Evolutionary conservation across 306 rosid genomes (phyloP), one percentile per base, ranked within the genome.

Genomic region (Adenanthera pavonina): DNA sequence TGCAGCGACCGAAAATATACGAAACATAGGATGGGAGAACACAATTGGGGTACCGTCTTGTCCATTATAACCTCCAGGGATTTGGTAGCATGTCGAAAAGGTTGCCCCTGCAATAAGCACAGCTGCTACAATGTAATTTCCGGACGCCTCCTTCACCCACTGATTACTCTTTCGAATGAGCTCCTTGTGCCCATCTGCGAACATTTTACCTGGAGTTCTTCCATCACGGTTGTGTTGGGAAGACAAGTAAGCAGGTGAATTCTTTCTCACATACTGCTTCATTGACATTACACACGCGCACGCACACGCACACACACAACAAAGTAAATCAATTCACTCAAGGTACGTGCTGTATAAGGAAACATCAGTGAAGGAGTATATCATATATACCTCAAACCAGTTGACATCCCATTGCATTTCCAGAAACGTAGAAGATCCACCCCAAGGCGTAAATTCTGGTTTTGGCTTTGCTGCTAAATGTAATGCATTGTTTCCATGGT

Each of bases 141-240:
- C 46, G 7, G 46, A 41, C 46, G 46, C 6, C 46, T 41, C 46
- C 6, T 41, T 41, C 46, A 41, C 46, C 84, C 84, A 80, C 25
- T 53, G 17, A 6, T 15, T 2, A 0, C 56, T 78, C 0, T 20
- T 19, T 6, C n/a, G 0, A 74, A 59, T 0, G 0, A 7, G 41
- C 41, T 38, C 41, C 40, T 6, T 3, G 69, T 81, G 84, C 4
- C 1, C 44, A 10, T 44, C 69, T 0, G 3, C 2, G 61, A 81
- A 74, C 19, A 81, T 53, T 2, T 11, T 51, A 16, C 13, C 20
- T 7, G 62, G 40, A 7, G 40, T 41, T 1, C 16, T 16, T 10
- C 47, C 51, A 0, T 49, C 25, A 0, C 5, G 3, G 69, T 81
- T 81, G 40, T 6, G 8, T 25, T 4, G 35, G 12, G 4, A 40